A percentile compares a stretch with the other conserved stretches of the same genome.
Conservation (phyloP, 805 yeast genomes). For the Millerago galiae region DNA sequence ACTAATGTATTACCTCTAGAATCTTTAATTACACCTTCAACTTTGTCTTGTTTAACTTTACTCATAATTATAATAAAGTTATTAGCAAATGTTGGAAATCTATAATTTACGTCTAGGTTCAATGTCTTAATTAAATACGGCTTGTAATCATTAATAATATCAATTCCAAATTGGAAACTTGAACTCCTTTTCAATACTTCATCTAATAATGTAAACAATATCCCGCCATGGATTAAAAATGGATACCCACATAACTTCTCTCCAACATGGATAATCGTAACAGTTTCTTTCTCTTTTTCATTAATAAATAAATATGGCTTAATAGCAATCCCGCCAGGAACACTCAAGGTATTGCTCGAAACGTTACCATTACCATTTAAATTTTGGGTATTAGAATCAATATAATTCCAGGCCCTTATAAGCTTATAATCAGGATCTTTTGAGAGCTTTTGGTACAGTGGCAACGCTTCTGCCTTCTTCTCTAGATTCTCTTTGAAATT, state of each 20-base stretch:
- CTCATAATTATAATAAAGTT: constrained; percentile 67
- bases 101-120: constrained; percentile 46
- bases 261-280: constrained; percentile 72
- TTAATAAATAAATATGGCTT: constrained; percentile 66
- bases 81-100: constrained; percentile 70
- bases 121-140: constrained; percentile 39
- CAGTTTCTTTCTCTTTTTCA: constrained; percentile 46
- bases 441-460: constrained; percentile 43
- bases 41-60: constrained; percentile 30
- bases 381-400: constrained; percentile 34
- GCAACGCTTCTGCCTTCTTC: constrained; percentile 39
- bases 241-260: constrained; percentile 81
- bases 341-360: constrained; percentile 48
- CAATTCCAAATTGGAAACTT: constrained; percentile 28
- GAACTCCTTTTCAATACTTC: constrained; percentile 61
- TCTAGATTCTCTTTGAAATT: constrained; percentile 33
- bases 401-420: constrained; percentile 37
- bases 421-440: constrained; percentile 31
- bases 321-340: constrained; percentile 76
- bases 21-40: constrained; percentile 48
- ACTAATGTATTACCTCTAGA: constrained; percentile 51
- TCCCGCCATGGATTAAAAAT: constrained; percentile 82
- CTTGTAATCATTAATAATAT: constrained; percentile 32
- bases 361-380: constrained; percentile 21
- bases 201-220: constrained; percentile 72